Evolutionary conservation across 2,329 filamentous ascomycete genomes (phyloP).

Genomic region (Hypoxylon sp.): DNA sequence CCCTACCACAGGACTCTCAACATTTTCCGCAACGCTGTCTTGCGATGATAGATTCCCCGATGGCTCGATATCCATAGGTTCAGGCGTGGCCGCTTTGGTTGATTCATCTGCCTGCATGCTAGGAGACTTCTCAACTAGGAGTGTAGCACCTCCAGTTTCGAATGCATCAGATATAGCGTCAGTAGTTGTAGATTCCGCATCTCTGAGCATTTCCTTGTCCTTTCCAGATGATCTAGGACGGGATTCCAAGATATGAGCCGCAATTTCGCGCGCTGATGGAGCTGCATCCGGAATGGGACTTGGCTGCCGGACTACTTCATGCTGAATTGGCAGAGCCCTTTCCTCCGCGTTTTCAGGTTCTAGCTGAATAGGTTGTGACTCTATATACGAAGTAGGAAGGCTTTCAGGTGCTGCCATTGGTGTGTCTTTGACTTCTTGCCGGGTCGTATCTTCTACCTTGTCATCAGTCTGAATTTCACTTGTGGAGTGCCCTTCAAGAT

Average conservation of each 20-base stretch:
- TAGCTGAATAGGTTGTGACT: conserved; percentile 23
- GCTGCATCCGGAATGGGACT: conserved; percentile 14
- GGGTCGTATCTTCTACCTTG: conserved; percentile 5
- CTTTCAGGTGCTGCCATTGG: conserved; percentile 11
- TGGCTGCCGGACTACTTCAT: conserved; percentile 17
- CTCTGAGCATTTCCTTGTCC: conserved; percentile 30
- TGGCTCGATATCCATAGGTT: conserved; percentile 20
- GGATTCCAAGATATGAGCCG: conserved; percentile 47
- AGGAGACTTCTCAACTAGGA: conserved; percentile 57
- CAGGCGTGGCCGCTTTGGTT: conserved; percentile 21
- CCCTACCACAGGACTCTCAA: conserved; percentile 60
- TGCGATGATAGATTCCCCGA: conserved; percentile 6
- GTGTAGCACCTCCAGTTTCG: conserved; percentile 54
- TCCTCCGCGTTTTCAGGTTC: conserved; percentile 9
- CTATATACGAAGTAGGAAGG: conserved; percentile 20
- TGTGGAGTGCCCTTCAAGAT: conserved; percentile 34
- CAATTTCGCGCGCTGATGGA: conserved; percentile 46
- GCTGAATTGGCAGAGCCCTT: conserved; percentile 4
- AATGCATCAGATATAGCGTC: conserved; percentile 52
- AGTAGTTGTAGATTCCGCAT: conserved; percentile 26
- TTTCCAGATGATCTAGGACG: conserved; percentile 28
- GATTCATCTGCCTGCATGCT: conserved; percentile 39
- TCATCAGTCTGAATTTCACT: conserved; percentile 17
- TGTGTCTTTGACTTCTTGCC: neutral
- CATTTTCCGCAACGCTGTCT: conserved; percentile 45